A percentile compares a stretch with the other conserved stretches of the same genome.
Conservation (phyloP, 257 asterid genomes). For the Nicotiana tomentosiformis region DNA sequence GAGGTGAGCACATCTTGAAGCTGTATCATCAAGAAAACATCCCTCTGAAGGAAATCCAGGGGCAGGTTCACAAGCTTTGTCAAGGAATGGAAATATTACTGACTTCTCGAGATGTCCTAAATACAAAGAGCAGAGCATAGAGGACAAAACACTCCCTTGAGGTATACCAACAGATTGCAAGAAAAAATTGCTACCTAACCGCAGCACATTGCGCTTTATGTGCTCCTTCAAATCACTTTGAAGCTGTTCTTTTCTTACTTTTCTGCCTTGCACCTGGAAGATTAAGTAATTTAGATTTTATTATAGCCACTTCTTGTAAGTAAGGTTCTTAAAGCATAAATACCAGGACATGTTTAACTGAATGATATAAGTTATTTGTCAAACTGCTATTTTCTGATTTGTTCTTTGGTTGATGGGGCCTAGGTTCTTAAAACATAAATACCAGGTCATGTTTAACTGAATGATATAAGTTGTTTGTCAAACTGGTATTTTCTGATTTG, state of each 20-base stretch:
- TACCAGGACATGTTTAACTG: neutral
- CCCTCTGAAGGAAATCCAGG: conserved; percentile 13
- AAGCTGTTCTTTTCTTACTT: conserved; percentile 43
- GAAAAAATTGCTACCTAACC: conserved; percentile 43
- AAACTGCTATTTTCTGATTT: neutral
- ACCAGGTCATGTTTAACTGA: neutral
- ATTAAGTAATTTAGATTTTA: neutral
- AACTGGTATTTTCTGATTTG: neutral
- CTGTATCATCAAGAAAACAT: conserved; percentile 20
- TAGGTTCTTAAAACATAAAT: neutral
- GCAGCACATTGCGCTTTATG: conserved; percentile 58
- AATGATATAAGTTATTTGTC: neutral
- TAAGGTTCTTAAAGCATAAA: conserved; percentile 6
- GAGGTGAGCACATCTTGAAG: conserved; percentile 12
- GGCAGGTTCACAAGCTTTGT: conserved; percentile 29
- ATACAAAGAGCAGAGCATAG: conserved; percentile 81
- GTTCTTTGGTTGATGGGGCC: neutral
- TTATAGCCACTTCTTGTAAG: conserved; percentile 1
- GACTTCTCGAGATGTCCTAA: conserved; percentile 78
- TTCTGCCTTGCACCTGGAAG: conserved; percentile 48
- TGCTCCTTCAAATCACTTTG: conserved; percentile 48
- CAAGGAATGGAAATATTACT: conserved; percentile 60
- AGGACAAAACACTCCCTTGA: conserved; percentile 80
- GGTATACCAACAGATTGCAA: conserved; percentile 80
- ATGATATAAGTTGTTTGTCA: neutral